phyloP scores from a whole-genome alignment of 345 rosid species.

The Microthlaspi erraticum region DNA sequence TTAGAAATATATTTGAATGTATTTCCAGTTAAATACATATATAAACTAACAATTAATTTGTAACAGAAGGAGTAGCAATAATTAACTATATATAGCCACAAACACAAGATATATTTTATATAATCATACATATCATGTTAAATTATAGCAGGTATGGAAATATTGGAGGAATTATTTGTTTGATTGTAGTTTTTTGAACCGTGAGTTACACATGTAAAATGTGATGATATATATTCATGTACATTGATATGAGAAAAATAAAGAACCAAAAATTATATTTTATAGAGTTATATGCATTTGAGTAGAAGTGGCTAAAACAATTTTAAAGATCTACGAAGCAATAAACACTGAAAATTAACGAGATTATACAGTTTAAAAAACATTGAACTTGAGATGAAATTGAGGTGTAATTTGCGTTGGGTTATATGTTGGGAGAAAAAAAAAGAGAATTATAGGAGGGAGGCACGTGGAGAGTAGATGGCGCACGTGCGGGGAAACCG shows the following conservation, averaged over 20 bases:
- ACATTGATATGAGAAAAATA: too few species aligned
- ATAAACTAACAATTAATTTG: too few species aligned
- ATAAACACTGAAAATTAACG: not conserved
- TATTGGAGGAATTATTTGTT: not conserved
- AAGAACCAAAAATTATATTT: too few species aligned
- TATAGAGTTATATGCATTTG: not conserved
- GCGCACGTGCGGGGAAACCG: slow-evolving; percentile 46
- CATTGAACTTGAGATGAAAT: not conserved
- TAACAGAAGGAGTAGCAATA: too few species aligned
- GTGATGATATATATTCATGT: not conserved
- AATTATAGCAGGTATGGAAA: not conserved
- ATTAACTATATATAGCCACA: not conserved
- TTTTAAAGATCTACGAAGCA: not conserved
- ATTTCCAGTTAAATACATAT: too few species aligned
- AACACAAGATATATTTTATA: not conserved
- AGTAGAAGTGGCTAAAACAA: not conserved
- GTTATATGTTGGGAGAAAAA: not conserved
- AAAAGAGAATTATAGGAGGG: not conserved
- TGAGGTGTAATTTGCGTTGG: slow-evolving; percentile 8
- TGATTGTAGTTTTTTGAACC: slow-evolving; percentile 1
- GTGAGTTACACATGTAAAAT: slow-evolving; percentile 14
- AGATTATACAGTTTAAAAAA: too few species aligned
- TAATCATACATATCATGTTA: not conserved
- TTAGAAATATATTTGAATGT: too few species aligned
- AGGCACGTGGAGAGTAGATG: slow-evolving; percentile 54